phyloP scores from a whole-genome alignment of 495 filamentous ascomycete species.

The Clavariopsis aquatica region DNA sequence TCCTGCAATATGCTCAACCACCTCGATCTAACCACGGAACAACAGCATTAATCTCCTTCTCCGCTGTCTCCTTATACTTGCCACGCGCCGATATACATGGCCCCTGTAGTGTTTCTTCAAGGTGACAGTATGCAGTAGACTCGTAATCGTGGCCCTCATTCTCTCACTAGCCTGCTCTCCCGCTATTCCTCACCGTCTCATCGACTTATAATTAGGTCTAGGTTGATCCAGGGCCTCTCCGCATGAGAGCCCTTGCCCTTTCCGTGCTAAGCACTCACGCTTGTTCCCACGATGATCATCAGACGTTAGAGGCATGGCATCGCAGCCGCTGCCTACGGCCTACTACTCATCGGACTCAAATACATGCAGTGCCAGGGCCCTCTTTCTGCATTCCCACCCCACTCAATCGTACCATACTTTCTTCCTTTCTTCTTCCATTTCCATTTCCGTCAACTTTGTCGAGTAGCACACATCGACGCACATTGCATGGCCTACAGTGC shows the following conservation, averaged over 20 bases:
- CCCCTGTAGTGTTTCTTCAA: too few species aligned
- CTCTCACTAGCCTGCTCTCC: background rate
- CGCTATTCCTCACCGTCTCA: conserved; percentile 1
- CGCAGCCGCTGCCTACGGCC: background rate
- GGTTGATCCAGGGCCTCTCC: background rate
- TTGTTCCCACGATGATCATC: conserved; percentile 25
- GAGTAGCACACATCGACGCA: conserved; percentile 2
- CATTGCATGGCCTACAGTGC: conserved; percentile 9
- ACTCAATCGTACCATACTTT: background rate
- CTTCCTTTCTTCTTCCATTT: background rate
- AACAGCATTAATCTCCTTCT: too few species aligned
- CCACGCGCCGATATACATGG: too few species aligned
- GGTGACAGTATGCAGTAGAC: too few species aligned
- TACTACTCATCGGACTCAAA: conserved; percentile 13
- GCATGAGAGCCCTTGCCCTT: conserved; percentile 17
- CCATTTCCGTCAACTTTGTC: background rate
- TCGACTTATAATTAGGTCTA: background rate
- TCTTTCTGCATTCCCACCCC: background rate
- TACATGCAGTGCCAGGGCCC: conserved; percentile 9
- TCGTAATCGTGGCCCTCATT: conserved; percentile 11
- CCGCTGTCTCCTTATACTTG: too few species aligned
- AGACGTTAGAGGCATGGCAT: conserved; percentile 11
- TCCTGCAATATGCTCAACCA: too few species aligned
- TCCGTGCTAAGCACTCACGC: conserved; percentile 4
- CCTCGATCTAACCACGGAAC: too few species aligned